These are phyloP conservation scores for Didymellaceae sp. DNA, from an alignment of 2,329 filamentous ascomycete genomes.

Conservation along the genomic window DNA sequence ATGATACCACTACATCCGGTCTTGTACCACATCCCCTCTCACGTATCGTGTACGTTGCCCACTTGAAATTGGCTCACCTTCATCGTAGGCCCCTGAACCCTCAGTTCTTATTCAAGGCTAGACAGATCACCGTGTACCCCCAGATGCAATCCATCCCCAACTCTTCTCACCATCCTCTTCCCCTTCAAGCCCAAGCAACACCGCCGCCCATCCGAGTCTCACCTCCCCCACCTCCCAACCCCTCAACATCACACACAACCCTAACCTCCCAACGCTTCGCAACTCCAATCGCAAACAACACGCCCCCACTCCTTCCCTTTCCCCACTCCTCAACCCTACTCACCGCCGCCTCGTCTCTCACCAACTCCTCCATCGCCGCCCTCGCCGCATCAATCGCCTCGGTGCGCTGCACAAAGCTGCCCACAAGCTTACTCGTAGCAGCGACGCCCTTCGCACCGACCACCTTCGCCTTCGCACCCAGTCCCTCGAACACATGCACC, in stretches of 20 bases:
- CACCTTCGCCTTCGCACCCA: neutral
- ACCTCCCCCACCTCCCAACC: slow-evolving; percentile 8
- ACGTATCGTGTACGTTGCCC: neutral
- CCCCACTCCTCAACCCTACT: slow-evolving; percentile 20
- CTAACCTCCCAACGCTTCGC: slow-evolving; percentile 27
- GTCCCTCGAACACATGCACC: neutral
- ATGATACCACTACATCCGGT: slow-evolving; percentile 27
- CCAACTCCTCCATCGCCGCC: slow-evolving; percentile 20
- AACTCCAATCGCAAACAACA: slow-evolving; percentile 26
- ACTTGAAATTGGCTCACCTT: no score
- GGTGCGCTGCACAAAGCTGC: slow-evolving; percentile 7
- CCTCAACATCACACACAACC: slow-evolving; percentile 28
- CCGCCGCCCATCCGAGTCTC: slow-evolving; percentile 5
- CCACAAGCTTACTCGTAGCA: slow-evolving; percentile 10
- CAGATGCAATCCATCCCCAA: no score
- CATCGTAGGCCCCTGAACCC: no score
- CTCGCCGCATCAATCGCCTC: slow-evolving; percentile 21
- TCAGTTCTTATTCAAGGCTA: no score
- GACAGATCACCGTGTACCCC: no score
- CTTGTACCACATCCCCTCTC: neutral
- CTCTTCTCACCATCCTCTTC: neutral
- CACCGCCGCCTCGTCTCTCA: slow-evolving; percentile 5
- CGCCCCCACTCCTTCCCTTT: slow-evolving; percentile 10
- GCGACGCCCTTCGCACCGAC: slow-evolving; percentile 11
- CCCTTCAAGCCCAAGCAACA: no score